These are phyloP conservation scores for Botrytis elliptica DNA, from an alignment of 2,329 filamentous ascomycete species.

Conservation along the genomic window DNA sequence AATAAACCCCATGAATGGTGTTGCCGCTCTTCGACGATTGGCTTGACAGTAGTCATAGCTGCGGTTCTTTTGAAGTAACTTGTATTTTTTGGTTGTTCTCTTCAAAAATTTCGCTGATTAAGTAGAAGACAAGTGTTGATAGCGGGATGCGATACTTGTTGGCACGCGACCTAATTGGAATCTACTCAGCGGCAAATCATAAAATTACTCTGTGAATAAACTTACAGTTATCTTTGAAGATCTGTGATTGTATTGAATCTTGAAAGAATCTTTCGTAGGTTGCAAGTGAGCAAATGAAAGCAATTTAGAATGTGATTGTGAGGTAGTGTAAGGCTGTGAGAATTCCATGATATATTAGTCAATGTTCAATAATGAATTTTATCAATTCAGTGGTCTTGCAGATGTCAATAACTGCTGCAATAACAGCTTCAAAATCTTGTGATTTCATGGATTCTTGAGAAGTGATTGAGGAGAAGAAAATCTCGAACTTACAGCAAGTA, in stretches of 20 bases:
- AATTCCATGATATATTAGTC: not conserved
- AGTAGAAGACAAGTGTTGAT: not conserved
- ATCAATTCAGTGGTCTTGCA: not conserved
- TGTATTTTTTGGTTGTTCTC: not conserved
- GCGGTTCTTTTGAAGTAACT: not conserved
- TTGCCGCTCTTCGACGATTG: not conserved
- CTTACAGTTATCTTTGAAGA: not conserved
- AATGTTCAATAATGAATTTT: not conserved
- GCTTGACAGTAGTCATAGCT: constrained; percentile 19
- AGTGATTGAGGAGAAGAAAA: not conserved
- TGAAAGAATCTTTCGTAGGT: not conserved
- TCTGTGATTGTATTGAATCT: not conserved
- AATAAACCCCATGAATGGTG: constrained; percentile 30
- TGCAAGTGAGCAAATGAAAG: not conserved
- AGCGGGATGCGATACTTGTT: not conserved
- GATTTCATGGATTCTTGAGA: not conserved
- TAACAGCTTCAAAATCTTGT: not conserved
- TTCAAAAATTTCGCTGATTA: not conserved
- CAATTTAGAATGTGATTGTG: not conserved
- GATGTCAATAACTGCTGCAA: not conserved
- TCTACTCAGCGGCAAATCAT: not conserved
- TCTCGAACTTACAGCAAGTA: not conserved
- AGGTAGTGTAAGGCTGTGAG: not conserved
- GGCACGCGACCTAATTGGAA: not conserved
- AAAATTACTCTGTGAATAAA: not conserved